Evolutionary conservation across 2,329 filamentous ascomycete genomes (phyloP).

Genomic region (Exophiala sideris): DNA sequence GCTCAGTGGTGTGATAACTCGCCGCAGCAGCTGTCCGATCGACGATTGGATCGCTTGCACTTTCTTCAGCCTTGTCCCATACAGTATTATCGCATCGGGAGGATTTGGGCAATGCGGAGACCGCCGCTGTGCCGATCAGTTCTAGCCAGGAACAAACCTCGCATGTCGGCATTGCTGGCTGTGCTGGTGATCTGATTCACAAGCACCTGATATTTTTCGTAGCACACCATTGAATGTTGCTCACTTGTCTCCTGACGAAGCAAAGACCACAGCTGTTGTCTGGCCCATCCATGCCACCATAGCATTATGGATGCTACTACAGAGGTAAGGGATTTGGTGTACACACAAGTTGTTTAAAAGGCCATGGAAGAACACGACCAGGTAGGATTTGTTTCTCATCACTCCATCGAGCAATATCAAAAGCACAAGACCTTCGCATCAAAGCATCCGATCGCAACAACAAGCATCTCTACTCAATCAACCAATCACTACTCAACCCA

Average conservation of each 20-base stretch:
- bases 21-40: not conserved
- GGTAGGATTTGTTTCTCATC: constrained; percentile 2
- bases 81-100: not conserved
- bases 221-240: constrained; percentile 3
- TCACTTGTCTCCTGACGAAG: constrained; percentile 11
- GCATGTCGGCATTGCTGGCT: not conserved
- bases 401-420: constrained; percentile 1
- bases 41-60: constrained; percentile 3
- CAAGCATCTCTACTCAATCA: constrained; percentile 1
- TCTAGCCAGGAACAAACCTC: not conserved
- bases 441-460: not conserved
- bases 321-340: not conserved
- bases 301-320: not conserved
- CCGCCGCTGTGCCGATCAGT: constrained; percentile 7
- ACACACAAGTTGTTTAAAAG: constrained; percentile 1
- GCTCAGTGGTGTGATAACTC: constrained; percentile 7
- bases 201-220: constrained; percentile 6
- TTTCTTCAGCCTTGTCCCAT: constrained; percentile 1
- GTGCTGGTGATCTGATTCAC: constrained; percentile 15
- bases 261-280: not conserved
- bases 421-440: not conserved
- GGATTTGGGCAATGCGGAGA: not conserved
- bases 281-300: not conserved
- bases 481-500: constrained; percentile 2
- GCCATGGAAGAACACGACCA: not conserved